Base-by-base conservation (phyloP, 2,329 filamentous ascomycete genomes). In the Clonostachys solani region DNA sequence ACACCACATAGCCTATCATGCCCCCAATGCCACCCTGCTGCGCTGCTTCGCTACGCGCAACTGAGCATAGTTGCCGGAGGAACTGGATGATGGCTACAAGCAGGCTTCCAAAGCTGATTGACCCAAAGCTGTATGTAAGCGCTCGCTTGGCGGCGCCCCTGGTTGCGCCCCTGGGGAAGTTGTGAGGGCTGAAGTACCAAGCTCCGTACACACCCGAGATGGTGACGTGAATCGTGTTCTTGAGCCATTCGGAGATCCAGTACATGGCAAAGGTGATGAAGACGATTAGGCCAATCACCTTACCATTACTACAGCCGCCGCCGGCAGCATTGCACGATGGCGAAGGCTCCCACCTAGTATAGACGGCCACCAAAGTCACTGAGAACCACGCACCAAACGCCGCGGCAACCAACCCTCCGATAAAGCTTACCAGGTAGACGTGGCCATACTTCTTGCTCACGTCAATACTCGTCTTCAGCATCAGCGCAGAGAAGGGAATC, bases 181-280 rank as follows among this genome's bases (percentile, higher is more conserved):
- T 79, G 48, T 75, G 69, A 1, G 80, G 67, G 52, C 81, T 86
- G 63, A 95, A 96, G 71, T 95, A 97, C 92, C 92, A 97, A 1
- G 87, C 86, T 2, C 90, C 92, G 57, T 95, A 96, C 1, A 96
- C 84, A 1, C 92, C 92, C 0, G 90, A 87, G 49, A 96, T 87
- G 19, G 84, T 91, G 3, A 86, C 87, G 62, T 97, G 91, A 42
- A 96, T 89, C 1, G 89, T 91, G 67, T 95, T 96, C 73, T 96
- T 96, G 56, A 96, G 72, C 78, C 87, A 92, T 64, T 97, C 92
- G 2, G 88, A 86, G 53, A 96, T 84, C 92, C 92, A 97, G 69
- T 95, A 96, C 68, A 85, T 89, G 46, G 91, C 86, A 59, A 97
- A 96, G 0, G 91, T 95, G 55, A 91, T 80, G 63, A 95, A 96